Base-by-base conservation (phyloP, 345 rosid species). In the Excoecaria agallocha region DNA sequence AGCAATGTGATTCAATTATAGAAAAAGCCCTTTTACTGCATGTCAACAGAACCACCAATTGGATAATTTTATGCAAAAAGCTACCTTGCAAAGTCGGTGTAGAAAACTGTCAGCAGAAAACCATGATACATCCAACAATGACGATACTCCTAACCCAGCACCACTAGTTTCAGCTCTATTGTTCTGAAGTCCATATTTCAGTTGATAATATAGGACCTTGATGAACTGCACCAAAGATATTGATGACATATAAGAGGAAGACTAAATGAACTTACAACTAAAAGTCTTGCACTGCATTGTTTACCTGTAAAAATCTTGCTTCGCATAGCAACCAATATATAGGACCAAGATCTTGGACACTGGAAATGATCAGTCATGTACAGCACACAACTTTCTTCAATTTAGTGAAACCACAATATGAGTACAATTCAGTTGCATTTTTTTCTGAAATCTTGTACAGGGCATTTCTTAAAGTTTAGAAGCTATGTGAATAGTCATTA, bases 71-170 rank as follows among this genome's bases (percentile, higher is more conserved):
- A 22, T 22, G 57, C 43, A 13, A 49, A 43, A 24, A 39, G 5
- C 17, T 76, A 92, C 98, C 95, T 89, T 92, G 82, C 87, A 91
- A 73, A 94, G 95, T 58, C 58, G 86, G 63, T 91, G 86, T 71
- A 92, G 79, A 83, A 94, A 94, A 85, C 94, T 92, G 79, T 92
- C 92, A 6, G 94, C 74, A 72, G 93, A 87, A 64, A 94, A 76
- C 98, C 97, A 92, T 46, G 89, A 89, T 73, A 90, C 93, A 78
- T 94, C 98, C 78, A 92, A 80, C 57, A 92, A 84, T 0, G 88
- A 75, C 4, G 89, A 85, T 46, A 80, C 43, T 55, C 90, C 93
- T 54, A 82, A 69, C 78, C 87, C 89, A 61, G 82, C 63, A 74
- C 75, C 66, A 73, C 71, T 79, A 51, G 51, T 39, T 55, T 83